A percentile compares a stretch with the other conserved stretches of the same genome.
Evolutionary conservation across 768 basidiomycete species (phyloP).

Genomic region (Neoboletus magnificus): DNA sequence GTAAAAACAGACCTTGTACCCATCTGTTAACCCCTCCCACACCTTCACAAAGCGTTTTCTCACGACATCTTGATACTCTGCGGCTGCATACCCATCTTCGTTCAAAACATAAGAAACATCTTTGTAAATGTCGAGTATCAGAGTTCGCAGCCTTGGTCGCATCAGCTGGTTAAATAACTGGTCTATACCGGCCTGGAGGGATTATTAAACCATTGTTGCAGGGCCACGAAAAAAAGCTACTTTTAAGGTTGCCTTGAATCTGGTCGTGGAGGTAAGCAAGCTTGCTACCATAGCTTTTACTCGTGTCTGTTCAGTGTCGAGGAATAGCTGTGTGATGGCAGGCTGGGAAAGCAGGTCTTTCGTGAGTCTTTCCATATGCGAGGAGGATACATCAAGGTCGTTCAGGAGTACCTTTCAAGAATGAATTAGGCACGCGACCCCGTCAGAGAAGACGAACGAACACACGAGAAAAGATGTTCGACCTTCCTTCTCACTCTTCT

Average conservation of each 20-base stretch:
- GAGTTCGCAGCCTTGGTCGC: constrained; percentile 78
- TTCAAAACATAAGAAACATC: constrained; percentile 87
- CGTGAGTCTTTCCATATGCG: constrained; percentile 81
- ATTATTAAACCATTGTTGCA: constrained; percentile 1
- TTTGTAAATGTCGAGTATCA: constrained; percentile 86
- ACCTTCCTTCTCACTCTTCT: constrained; percentile 79
- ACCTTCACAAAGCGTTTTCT: constrained; percentile 86
- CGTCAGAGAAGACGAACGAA: constrained; percentile 10
- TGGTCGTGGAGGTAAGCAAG: constrained; percentile 53
- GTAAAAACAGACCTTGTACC: constrained; percentile 65
- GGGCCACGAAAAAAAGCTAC: constrained; percentile 42
- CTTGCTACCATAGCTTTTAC: constrained; percentile 49
- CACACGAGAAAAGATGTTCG: constrained; percentile 79
- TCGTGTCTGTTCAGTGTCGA: constrained; percentile 48
- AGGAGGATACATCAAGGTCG: constrained; percentile 89
- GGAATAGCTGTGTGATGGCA: constrained; percentile 64
- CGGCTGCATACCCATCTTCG: constrained; percentile 78
- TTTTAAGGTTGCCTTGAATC: constrained; percentile 70
- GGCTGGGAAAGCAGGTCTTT: constrained; percentile 58
- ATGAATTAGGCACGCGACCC: neutral
- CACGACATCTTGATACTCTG: constrained; percentile 83
- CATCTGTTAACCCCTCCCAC: constrained; percentile 85
- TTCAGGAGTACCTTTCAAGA: constrained; percentile 74
- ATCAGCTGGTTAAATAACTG: constrained; percentile 94
- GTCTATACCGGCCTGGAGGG: constrained; percentile 72